Conservation (phyloP, 2,329 filamentous ascomycete genomes). For the Parafenestella ontariensis region DNA sequence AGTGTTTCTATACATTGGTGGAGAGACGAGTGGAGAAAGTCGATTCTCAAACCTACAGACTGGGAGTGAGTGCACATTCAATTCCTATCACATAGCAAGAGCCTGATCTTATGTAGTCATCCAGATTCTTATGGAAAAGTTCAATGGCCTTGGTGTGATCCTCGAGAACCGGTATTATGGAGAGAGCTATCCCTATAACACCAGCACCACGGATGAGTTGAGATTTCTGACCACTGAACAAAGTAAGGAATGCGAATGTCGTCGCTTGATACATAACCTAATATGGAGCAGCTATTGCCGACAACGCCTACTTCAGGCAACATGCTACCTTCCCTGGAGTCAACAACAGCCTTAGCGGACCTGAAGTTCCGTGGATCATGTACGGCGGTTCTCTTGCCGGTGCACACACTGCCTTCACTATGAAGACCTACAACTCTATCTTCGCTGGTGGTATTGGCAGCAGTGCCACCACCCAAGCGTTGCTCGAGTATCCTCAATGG, state of each 20-base stretch:
- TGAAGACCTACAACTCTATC: constrained; percentile 56
- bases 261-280: neutral
- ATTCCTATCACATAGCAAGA: neutral
- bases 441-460: constrained; percentile 59
- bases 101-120: constrained; percentile 49
- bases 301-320: constrained; percentile 61
- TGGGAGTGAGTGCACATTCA: constrained; percentile 39
- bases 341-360: constrained; percentile 51
- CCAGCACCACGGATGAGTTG: constrained; percentile 58
- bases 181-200: constrained; percentile 57
- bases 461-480: constrained; percentile 53
- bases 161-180: constrained; percentile 62
- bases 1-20: constrained; percentile 57
- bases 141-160: constrained; percentile 62
- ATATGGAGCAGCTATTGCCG: constrained; percentile 51
- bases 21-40: constrained; percentile 53
- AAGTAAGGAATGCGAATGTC: constrained; percentile 26
- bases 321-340: constrained; percentile 57
- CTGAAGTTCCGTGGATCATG: constrained; percentile 56
- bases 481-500: constrained; percentile 58
- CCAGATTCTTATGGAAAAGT: constrained; percentile 62
- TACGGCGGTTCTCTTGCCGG: constrained; percentile 56
- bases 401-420: constrained; percentile 54
- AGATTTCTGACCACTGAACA: constrained; percentile 60
- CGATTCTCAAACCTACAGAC: constrained; percentile 51